Evolutionary conservation across 441 rosid genomes (phyloP), one percentile per base, ranked within the genome.

Genomic region (Manihot esculenta): DNA sequence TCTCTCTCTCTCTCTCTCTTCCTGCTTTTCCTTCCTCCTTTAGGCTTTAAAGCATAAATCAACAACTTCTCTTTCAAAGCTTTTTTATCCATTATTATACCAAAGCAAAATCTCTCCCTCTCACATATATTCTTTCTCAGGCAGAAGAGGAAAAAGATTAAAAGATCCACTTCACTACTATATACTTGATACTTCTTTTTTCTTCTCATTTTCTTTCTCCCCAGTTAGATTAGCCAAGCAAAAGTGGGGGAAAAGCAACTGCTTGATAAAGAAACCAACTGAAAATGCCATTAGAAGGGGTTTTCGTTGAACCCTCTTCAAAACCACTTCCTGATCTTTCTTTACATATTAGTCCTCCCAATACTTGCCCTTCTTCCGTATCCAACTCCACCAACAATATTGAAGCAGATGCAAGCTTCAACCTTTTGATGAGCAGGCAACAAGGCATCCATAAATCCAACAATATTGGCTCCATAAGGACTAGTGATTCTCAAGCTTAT

Each of bases 251-350:
- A 17, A 50, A 13, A 8, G 13, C 33, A 17, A 14, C 47, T 24
- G n/a, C 44, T 41, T 21, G 61, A 49, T 45, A 57, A 69, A n/a
- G 64, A 70, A 59, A 64, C 17, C 21, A 47, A 63, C 51, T 55
- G 27, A 77, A 59, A 54, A 85, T 84, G 80, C 87, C 90, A 72
- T 77, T 86, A 62, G 84, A 90, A 71, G 87, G 90, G 75, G 74
- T 82, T 77, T 84, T 83, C 74, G 70, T 85, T 60, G 91, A 86
- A 78, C 77, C 84, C 49, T 74, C 81, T 60, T 50, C 92, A 65
- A 84, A 76, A 74, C 76, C 81, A 77, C 74, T 67, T 77, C 96
- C 96, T 72, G 93, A 90, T 88, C 93, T 90, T 38, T 90, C 96
- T 66, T 81, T 90, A 62, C 86, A 90, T 74, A 90, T 90, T 61